Percentiles rank a stretch among this genome's conserved stretches.
phyloP scores from a whole-genome alignment of 345 rosid species.

The Turritis glabra region DNA sequence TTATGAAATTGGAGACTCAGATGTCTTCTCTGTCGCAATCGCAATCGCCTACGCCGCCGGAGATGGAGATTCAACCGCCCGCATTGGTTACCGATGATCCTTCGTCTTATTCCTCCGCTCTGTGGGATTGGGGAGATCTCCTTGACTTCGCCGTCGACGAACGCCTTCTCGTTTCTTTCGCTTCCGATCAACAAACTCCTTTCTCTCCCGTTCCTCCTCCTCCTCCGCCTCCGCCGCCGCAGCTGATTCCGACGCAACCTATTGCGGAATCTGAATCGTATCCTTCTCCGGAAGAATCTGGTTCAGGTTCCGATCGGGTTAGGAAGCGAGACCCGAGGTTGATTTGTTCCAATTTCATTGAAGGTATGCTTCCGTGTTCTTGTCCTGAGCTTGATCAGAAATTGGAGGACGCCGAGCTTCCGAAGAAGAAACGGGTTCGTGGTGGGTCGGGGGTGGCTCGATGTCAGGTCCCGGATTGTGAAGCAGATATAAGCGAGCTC shows the following conservation, averaged over 20 bases:
- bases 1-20: slow-evolving; percentile 1
- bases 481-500: slow-evolving; percentile 82
- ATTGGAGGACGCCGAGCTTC: slow-evolving; percentile 59
- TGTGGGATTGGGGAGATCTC: slow-evolving; percentile 88
- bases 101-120: slow-evolving; percentile 41
- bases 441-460: slow-evolving; percentile 42
- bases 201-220: slow-evolving; percentile 27
- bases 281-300: slow-evolving; percentile 26
- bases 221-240: slow-evolving; percentile 23
- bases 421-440: slow-evolving; percentile 63
- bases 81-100: slow-evolving; percentile 45
- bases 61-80: slow-evolving; percentile 49
- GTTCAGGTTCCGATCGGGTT: slow-evolving; percentile 45
- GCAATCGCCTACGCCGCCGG: slow-evolving; percentile 27
- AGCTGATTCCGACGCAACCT: slow-evolving; percentile 21
- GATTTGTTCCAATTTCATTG: slow-evolving; percentile 79
- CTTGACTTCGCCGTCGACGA: slow-evolving; percentile 77
- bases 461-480: slow-evolving; percentile 85
- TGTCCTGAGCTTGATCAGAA: slow-evolving; percentile 88
- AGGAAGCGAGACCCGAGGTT: slow-evolving; percentile 94
- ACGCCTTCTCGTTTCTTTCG: slow-evolving; percentile 49
- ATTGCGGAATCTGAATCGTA: slow-evolving; percentile 31
- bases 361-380: slow-evolving; percentile 81
- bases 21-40: slow-evolving; percentile 40
- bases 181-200: slow-evolving; percentile 31